Evolutionary conservation across 2,329 filamentous ascomycete genomes (phyloP).

Genomic region (Aspergillus melleus): DNA sequence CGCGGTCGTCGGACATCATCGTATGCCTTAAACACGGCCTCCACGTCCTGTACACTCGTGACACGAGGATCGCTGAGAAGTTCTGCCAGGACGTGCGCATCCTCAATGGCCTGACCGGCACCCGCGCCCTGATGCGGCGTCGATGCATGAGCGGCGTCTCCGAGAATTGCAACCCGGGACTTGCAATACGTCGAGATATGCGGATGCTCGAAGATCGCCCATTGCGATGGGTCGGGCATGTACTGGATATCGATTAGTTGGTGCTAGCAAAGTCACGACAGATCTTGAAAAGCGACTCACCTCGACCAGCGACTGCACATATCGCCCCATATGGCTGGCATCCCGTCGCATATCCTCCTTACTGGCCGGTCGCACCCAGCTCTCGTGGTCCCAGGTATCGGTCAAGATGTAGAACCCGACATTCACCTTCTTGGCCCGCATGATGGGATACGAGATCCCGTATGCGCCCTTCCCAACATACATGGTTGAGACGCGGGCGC

Average conservation of each 20-base stretch:
- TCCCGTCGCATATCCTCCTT: conserved; percentile 32
- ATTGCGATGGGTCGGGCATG: conserved; percentile 35
- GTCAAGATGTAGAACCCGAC: conserved; percentile 30
- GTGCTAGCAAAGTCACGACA: too few species aligned
- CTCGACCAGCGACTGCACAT: conserved; percentile 28
- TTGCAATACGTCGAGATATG: conserved; percentile 31
- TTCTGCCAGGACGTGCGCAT: conserved; percentile 40
- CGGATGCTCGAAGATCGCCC: conserved; percentile 39
- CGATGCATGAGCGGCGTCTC: conserved; percentile 42
- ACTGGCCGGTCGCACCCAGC: conserved; percentile 31
- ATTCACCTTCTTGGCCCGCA: conserved; percentile 34
- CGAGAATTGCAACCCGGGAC: conserved; percentile 33
- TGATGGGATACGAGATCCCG: conserved; percentile 36
- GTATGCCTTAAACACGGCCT: conserved; percentile 53
- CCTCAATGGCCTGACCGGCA: conserved; percentile 41
- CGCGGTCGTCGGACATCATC: conserved; percentile 52
- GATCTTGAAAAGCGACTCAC: conserved; percentile 14
- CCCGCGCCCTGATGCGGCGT: conserved; percentile 41
- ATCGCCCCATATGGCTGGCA: conserved; percentile 28
- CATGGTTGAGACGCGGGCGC: conserved; percentile 30
- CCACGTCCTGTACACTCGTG: conserved; percentile 32
- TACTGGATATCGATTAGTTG: conserved; percentile 11
- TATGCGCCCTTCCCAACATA: conserved; percentile 34
- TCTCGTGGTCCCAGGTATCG: conserved; percentile 30
- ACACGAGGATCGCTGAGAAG: conserved; percentile 47